Evolutionary conservation across 768 basidiomycete species (phyloP), one percentile per base, ranked within the genome.

Genomic region (Cyathus striatus): DNA sequence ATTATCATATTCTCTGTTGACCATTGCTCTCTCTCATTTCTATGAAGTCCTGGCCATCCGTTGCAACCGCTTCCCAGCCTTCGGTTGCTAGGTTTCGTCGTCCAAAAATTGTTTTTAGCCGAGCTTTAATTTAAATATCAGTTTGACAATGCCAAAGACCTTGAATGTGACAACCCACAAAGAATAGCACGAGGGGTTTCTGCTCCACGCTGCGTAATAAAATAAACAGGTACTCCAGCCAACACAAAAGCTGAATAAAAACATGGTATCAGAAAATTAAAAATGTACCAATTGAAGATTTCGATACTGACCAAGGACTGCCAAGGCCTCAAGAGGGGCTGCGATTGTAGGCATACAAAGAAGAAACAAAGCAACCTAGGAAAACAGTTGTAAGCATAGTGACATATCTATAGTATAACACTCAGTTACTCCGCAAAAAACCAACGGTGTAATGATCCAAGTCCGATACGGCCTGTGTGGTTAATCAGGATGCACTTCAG

Each of bases 321-420:
- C 83, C 5, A 89, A 60, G 0, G 94, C 92, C 59, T 95, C 86
- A 12, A 83, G 66, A 5, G 95, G 95, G 17, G 94, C 93, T 3
- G 95, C 95, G 44, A 94, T 84, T 40, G 95, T 73, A 2, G 94
- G 93, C 90, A 99, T 95, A 54, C 84, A 86, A 7, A 99, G 69
- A 41, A 98, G 70, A 65, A 94, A 94, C 40, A 92, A 66, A 2
- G 92, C 90, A 9, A 93, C 86, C 87, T 90, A 45, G 9, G 23
- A 40, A 39, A 41, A 24, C 21, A 30, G 24, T 24, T 22, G n/a
- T n/a, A n/a, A n/a, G n/a, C n/a, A n/a, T 35, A 13, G 25, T 25
- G 37, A 47, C 16, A 40, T 6, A 37, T 9, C 9, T 22, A 23
- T 6, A 46, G 23, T 24, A 36, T 48, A 45, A 39, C 3, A 70